Conservation (phyloP, 306 rosid species). For the Senna tora region DNA sequence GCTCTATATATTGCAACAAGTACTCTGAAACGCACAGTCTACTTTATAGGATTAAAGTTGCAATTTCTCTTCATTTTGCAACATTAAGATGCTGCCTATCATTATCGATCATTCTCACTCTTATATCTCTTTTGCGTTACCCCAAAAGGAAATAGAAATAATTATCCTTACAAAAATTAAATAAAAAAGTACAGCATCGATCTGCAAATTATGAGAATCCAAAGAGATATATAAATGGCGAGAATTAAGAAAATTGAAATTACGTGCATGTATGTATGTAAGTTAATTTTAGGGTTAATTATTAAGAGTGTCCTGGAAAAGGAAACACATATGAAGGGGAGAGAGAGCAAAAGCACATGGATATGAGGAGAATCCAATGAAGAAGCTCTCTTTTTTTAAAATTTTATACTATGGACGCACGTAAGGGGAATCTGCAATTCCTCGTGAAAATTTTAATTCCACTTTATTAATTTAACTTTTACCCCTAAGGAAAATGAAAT, state of each 20-base stretch:
- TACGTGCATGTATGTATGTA: not conserved
- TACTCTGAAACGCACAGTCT: slow-evolving; percentile 23
- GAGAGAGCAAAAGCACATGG: slow-evolving; percentile 13
- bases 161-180: too few species aligned
- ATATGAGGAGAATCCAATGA: slow-evolving; percentile 64
- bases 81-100: slow-evolving; percentile 23
- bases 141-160: slow-evolving; percentile 40
- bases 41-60: slow-evolving; percentile 49
- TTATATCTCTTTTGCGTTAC: slow-evolving; percentile 38
- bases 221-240: slow-evolving; percentile 35
- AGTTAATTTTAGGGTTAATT: slow-evolving; percentile 34
- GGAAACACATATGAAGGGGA: slow-evolving; percentile 25
- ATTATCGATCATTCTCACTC: slow-evolving; percentile 25
- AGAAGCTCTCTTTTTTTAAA: slow-evolving; percentile 38
- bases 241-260: not conserved
- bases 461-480: slow-evolving; percentile 9
- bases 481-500: not conserved
- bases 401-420: slow-evolving; percentile 33
- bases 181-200: slow-evolving; percentile 39
- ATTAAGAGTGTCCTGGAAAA: slow-evolving; percentile 34
- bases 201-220: slow-evolving; percentile 50
- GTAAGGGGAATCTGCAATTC: slow-evolving; percentile 43
- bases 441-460: slow-evolving; percentile 47
- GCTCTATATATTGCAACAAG: not conserved
- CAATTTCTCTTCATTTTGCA: not conserved